Evolutionary conservation across 306 rosid genomes (phyloP), one percentile per base, ranked within the genome.

Genomic region (Ammopiptanthus mongolicus): DNA sequence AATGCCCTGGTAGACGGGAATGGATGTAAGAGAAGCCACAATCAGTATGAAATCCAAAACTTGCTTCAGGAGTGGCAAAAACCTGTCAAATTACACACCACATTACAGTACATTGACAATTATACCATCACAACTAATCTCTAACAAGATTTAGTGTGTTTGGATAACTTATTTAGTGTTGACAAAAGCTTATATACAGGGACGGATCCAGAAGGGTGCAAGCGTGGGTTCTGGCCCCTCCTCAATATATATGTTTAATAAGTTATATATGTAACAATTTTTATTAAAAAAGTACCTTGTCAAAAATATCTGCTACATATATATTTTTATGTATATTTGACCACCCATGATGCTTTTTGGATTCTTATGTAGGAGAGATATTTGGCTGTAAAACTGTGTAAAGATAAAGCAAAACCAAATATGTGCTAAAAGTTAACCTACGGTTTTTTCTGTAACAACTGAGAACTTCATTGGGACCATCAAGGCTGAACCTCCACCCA

Each of bases 401-500:
- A 29, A 58, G 29, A 58, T 13, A 13, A 58, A 23, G 37, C 65
- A 29, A 10, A 58, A 58, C 65, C 41, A 58, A 58, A 31, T 11
- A 29, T 13, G 42, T 5, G 39, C 39, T 29, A n/a, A n/a, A n/a
- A n/a, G n/a, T n/a, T 48, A 44, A 80, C 97, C 56, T 84, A 95
- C 97, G 28, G 98, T 87, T 84, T 90, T 95, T 67, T 95, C 97
- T 1, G 97, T 90, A 65, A 91, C 97, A 59, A 88, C 96, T 9
- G 98, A 91, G 77, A 95, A 95, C 71, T 83, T 91, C 96, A 91
- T 51, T 10, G 97, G 97, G 53, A 79, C 93, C 97, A 95, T 90
- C 50, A 95, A 82, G 52, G 98, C 86, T 76, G 97, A 92, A 17
- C 98, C 98, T 82, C 97, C 98, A 29, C 98, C 98, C 97, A 95